phyloP scores from a whole-genome alignment of 2,329 filamentous ascomycete species.

The Ophiostoma perfectum region DNA sequence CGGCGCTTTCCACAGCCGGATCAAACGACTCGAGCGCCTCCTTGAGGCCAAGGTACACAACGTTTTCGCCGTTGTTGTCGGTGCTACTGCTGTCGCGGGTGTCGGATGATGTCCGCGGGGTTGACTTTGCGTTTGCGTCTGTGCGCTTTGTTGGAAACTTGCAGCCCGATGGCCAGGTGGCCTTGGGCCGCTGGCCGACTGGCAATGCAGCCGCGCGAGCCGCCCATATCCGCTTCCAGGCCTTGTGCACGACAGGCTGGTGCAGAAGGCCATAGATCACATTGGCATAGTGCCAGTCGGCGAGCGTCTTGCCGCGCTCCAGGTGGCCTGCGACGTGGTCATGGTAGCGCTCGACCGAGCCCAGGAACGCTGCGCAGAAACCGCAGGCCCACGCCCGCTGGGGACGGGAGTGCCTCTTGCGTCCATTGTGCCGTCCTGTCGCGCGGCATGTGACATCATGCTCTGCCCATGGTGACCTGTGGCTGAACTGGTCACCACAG shows the following conservation, averaged over 20 bases:
- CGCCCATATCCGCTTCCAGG: slow-evolving; percentile 54
- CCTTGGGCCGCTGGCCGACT: slow-evolving; percentile 48
- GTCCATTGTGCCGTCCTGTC: neutral
- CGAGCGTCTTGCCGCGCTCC: slow-evolving; percentile 56
- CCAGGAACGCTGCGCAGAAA: slow-evolving; percentile 59
- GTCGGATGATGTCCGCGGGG: neutral
- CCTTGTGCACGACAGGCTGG: slow-evolving; percentile 55
- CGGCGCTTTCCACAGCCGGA: slow-evolving; percentile 51
- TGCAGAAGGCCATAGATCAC: slow-evolving; percentile 64
- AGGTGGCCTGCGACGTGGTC: slow-evolving; percentile 65
- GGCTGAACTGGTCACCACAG: slow-evolving; percentile 60
- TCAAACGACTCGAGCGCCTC: slow-evolving; percentile 62
- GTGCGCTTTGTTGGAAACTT: slow-evolving; percentile 25
- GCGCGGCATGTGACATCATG: slow-evolving; percentile 61
- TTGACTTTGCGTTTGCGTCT: neutral
- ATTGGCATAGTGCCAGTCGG: slow-evolving; percentile 64
- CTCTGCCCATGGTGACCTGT: slow-evolving; percentile 64
- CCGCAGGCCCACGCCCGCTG: slow-evolving; percentile 65
- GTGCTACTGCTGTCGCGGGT: neutral
- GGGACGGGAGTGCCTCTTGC: slow-evolving; percentile 43
- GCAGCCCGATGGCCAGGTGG: slow-evolving; percentile 55
- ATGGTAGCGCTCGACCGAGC: slow-evolving; percentile 60
- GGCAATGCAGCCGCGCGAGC: slow-evolving; percentile 42
- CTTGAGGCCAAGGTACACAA: slow-evolving; percentile 39
- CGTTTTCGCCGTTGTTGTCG: neutral